These are phyloP conservation scores for Gamsiella multidivaricata DNA, from an alignment of 192 early-diverging fungal genomes.

Conservation along the genomic window DNA sequence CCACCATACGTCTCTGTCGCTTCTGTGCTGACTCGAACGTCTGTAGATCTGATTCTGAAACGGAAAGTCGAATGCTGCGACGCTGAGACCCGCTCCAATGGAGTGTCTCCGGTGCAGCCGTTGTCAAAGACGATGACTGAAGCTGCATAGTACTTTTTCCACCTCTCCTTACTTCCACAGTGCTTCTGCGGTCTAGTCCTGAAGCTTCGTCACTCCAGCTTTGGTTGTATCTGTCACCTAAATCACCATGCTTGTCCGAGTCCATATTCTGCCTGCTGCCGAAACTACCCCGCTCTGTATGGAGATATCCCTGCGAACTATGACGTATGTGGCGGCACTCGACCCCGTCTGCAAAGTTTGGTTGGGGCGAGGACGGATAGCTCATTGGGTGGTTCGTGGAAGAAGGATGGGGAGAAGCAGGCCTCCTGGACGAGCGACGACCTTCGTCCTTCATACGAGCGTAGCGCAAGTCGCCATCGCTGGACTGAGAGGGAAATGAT, in stretches of 20 bases:
- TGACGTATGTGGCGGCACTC: not conserved
- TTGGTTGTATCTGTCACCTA: not conserved
- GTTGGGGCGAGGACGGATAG: constrained; percentile 6
- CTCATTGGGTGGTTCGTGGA: not conserved
- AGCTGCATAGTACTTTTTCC: not conserved
- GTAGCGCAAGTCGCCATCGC: constrained; percentile 1
- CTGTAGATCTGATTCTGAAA: constrained; percentile 25
- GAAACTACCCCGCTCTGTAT: not conserved
- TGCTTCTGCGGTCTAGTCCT: not conserved
- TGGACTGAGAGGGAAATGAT: constrained; percentile 4
- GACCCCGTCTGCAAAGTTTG: not conserved
- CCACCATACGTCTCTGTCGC: not conserved
- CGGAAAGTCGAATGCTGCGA: constrained; percentile 13
- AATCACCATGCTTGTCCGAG: not conserved
- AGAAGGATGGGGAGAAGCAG: not conserved
- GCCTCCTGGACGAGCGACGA: not conserved
- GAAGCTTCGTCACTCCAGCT: constrained; percentile 6
- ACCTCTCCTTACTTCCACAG: not conserved
- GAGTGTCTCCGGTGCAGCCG: not conserved
- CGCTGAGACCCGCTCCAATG: constrained; percentile 16
- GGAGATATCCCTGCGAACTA: not conserved
- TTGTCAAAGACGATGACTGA: not conserved
- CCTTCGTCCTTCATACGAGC: not conserved
- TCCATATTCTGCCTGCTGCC: not conserved
- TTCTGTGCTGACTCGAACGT: not conserved